Base-by-base conservation (phyloP, 2,329 filamentous ascomycete genomes). In the Microcyclosporella mali region DNA sequence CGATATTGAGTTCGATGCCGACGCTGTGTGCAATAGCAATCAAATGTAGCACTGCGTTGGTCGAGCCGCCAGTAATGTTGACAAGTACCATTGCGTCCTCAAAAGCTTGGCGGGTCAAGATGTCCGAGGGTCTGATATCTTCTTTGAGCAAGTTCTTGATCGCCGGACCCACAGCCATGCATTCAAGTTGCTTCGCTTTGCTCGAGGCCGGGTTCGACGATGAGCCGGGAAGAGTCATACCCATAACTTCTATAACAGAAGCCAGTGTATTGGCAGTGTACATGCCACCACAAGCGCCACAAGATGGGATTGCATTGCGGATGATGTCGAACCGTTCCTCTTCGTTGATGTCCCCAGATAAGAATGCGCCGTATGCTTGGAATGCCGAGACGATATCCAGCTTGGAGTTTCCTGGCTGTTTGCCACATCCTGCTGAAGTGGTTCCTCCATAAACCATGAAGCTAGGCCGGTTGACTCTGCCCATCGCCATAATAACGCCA, bases 371-470 rank as follows among this genome's bases (percentile, higher is more conserved):
- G 62, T 97, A 97, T 4, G 90, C 85, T 71, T 98, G 92, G 79
- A 98, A 98, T 33, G 92, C 92, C 37, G 88, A 95, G 47, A 98
- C 85, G 40, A 98, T 94, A 65, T 98, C 90, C 56, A 95, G 87
- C 38, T 54, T 56, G 33, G 41, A 41, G 61, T 84, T 82, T 52
- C 84, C 74, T 56, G 89, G 85, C 38, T 77, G 77, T 59, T 73
- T 76, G 43, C 85, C 86, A 70, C 89, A 95, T 35, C 92, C 92
- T 29, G 92, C 87, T 64, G 85, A 82, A 65, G 97, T 98, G 32
- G 86, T 88, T 37, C 92, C 92, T 56, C 92, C 92, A 62, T 98
- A 98, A 21, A 98, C 86, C 92, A 98, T 98, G 63, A 98, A 75
- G 57, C 86, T 88, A 21, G 92, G 92, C 35, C 92, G 76, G 73